Base-by-base conservation (phyloP, 2,329 filamentous ascomycete species). In the Cladophialophora bantiana region DNA sequence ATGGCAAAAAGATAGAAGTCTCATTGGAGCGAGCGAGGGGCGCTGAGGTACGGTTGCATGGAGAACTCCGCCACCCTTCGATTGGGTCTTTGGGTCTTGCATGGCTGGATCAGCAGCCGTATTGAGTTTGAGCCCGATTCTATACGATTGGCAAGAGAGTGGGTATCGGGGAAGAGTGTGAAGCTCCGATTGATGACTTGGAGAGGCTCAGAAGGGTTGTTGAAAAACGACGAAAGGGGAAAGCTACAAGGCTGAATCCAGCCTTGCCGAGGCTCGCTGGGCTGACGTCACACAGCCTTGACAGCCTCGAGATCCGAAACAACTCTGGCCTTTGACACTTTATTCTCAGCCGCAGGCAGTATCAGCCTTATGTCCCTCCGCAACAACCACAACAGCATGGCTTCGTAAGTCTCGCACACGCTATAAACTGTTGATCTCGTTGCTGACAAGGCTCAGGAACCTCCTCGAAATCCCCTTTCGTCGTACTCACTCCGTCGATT, bases 391-490 rank as follows among this genome's bases (percentile, higher is more conserved):
- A 18, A 31, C 60, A 62, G n/a, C 20, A 71, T 71, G 69, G 68
- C 69, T 32, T 65, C 68, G 66, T 70, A 65, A 66, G 69, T 69
- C 40, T 12, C 26, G 20, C 10, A 36, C 55, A 7, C n/a, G 6
- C 15, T 58, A 9, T 13, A 10, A 6, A 31, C 3, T 7, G 34
- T 62, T 10, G 26, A 2, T 35, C 0, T 9, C 26, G 26, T 54
- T 40, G 34, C 65, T 69, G 52, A 68, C 65, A 42, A 42, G 13
- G 58, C 18, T 35, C 62, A 82, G 80, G 60, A 83, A 82, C 68
- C 80, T 83, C 64, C 86, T 96, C 64, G 88, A 89, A 77, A 84
- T 97, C 69, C 94, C 94, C 7, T 98, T 98, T 80, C 92, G 94
- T 74, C 91, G 90, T 76, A 94, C 93, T 59, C 88, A 91, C 70